phyloP scores from a whole-genome alignment of 192 early-diverging fungal species.

The Coemansia sp. region DNA sequence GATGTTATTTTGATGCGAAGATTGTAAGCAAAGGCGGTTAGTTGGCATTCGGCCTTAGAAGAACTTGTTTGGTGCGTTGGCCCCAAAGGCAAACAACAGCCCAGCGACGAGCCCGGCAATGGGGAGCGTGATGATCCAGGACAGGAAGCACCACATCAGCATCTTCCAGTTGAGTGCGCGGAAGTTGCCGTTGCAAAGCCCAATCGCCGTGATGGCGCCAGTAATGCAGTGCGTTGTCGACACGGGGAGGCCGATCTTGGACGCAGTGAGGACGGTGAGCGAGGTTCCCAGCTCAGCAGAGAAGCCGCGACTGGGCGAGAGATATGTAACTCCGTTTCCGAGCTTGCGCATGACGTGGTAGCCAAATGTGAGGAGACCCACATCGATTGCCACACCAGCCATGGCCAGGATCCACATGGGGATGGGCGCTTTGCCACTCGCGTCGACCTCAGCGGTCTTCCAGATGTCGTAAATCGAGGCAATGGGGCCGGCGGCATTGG shows the following conservation, averaged over 20 bases:
- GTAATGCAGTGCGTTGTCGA: slow-evolving; percentile 86
- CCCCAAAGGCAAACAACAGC: slow-evolving; percentile 68
- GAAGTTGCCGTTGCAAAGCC: slow-evolving; percentile 69
- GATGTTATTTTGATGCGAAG: not conserved
- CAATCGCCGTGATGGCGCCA: slow-evolving; percentile 74
- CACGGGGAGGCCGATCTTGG: slow-evolving; percentile 77
- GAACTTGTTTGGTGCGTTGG: slow-evolving; percentile 54
- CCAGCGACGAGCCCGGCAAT: slow-evolving; percentile 68
- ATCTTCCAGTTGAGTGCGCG: slow-evolving; percentile 79
- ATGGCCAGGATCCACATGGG: slow-evolving; percentile 78
- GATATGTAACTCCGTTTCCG: slow-evolving; percentile 84
- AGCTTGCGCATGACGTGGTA: slow-evolving; percentile 77
- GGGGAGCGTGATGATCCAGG: slow-evolving; percentile 80
- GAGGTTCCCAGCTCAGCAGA: slow-evolving; percentile 74
- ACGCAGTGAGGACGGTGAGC: slow-evolving; percentile 80
- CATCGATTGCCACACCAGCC: slow-evolving; percentile 74
- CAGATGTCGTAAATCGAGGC: slow-evolving; percentile 77
- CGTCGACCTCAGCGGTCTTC: slow-evolving; percentile 55
- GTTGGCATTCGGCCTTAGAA: slow-evolving; percentile 4
- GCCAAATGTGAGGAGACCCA: slow-evolving; percentile 76
- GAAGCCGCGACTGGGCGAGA: slow-evolving; percentile 82
- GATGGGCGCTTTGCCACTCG: slow-evolving; percentile 60
- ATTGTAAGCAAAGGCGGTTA: not conserved
- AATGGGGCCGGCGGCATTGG: slow-evolving; percentile 84
- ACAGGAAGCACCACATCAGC: slow-evolving; percentile 64